Evolutionary conservation across 1,284 basidiomycete genomes (phyloP), one percentile per base, ranked within the genome.

Genomic region (Pyrrhoderma lamaoense): DNA sequence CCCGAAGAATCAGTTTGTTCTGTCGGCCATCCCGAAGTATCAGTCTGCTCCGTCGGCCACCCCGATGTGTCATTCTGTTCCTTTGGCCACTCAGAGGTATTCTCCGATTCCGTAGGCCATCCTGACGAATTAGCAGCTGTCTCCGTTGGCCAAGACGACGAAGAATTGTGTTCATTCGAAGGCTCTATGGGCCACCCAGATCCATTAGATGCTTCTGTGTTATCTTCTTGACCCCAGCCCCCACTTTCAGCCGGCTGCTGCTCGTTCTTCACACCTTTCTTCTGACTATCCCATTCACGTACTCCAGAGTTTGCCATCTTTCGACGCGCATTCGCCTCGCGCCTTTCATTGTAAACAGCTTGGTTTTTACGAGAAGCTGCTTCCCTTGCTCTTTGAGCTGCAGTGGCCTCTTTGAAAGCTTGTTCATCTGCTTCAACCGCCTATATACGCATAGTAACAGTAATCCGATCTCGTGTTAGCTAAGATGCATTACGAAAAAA

Each of bases 261-360:
- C n/a, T n/a, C n/a, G n/a, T n/a, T n/a, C 46, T 34, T 35, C 39
- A 64, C 66, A 19, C 69, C 60, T 19, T 76, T 70, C 61, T 89
- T 89, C n/a, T 78, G 81, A 23, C 83, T 80, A 62, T 89, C 86
- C 86, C 86, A 89, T 66, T 90, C 87, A n/a, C 86, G 75, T 54
- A 67, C 79, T 58, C 79, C 77, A 11, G 79, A 71, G 67, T 82
- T 86, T n/a, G 84, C 83, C 75, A 89, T 71, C 69, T 89, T 89
- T 39, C 82, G 70, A 59, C 76, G 77, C 54, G 86, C 85, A 58
- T 85, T 87, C 67, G 84, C 77, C 61, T 85, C 83, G 25, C 86
- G 79, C 35, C 82, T 75, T 35, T 74, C 75, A 61, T 89, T 73
- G 52, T 89, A 70, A 25, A 70, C 69, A 55, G 79, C 76, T 64